Evolutionary conservation across 345 rosid genomes (phyloP).

Genomic region (Firmiana major): DNA sequence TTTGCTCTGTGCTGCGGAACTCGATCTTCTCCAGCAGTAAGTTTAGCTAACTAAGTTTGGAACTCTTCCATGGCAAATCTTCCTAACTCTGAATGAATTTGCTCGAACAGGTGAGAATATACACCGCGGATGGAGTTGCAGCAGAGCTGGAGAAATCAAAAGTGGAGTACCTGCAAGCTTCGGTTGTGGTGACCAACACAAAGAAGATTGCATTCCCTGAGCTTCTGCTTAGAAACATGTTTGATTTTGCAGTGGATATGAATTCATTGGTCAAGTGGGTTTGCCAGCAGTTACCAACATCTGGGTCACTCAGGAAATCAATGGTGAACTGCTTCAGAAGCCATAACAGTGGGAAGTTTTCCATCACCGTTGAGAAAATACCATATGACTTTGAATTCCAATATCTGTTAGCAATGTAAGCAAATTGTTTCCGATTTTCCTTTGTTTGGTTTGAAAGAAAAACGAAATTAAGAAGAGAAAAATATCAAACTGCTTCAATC

Average conservation of each 20-base stretch:
- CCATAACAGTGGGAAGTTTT: slow-evolving; percentile 40
- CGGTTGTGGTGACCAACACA: slow-evolving; percentile 58
- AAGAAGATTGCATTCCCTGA: slow-evolving; percentile 75
- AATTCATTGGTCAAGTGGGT: slow-evolving; percentile 80
- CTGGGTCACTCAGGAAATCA: slow-evolving; percentile 80
- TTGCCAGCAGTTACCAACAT: slow-evolving; percentile 81
- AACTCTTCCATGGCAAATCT: neutral
- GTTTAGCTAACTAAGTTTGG: slow-evolving; percentile 1
- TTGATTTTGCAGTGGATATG: slow-evolving; percentile 50
- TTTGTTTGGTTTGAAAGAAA: neutral
- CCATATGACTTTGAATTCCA: slow-evolving; percentile 86
- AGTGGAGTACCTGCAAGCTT: slow-evolving; percentile 85
- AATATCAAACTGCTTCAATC: no score
- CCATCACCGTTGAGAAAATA: slow-evolving; percentile 57
- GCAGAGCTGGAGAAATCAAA: slow-evolving; percentile 78
- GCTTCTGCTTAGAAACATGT: slow-evolving; percentile 53
- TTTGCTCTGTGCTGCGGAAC: slow-evolving; percentile 90
- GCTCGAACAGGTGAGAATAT: slow-evolving; percentile 61
- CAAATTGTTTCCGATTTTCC: neutral
- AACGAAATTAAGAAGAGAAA: neutral
- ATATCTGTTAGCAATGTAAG: slow-evolving; percentile 67
- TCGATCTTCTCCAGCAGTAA: slow-evolving; percentile 88
- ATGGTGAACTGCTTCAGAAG: slow-evolving; percentile 82
- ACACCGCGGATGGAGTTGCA: slow-evolving; percentile 66
- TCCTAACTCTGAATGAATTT: neutral